A percentile compares a stretch with the other conserved stretches of the same genome.
These are phyloP conservation scores for Sicyos edulis DNA, from an alignment of 306 rosid genomes.

Conservation along the genomic window DNA sequence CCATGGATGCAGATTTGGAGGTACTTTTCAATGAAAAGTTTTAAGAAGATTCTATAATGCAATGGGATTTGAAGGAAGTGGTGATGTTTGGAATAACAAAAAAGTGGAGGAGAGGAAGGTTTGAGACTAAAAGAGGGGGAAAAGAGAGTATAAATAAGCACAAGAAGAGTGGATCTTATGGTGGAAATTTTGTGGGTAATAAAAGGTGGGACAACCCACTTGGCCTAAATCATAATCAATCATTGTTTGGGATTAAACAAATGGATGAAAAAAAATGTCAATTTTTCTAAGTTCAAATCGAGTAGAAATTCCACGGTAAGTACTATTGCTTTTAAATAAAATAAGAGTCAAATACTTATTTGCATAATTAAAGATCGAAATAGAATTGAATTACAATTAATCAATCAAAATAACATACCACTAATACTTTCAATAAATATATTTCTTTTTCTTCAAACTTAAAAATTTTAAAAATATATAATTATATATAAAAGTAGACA, in stretches of 20 bases:
- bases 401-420: too few species aligned
- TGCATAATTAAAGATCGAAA: too few species aligned
- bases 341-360: too few species aligned
- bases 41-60: slow-evolving; percentile 17
- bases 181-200: slow-evolving; percentile 36
- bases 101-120: slow-evolving; percentile 21
- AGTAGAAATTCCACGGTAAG: too few species aligned
- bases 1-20: neutral
- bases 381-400: too few species aligned
- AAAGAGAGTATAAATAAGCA: slow-evolving; percentile 47
- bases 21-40: too few species aligned
- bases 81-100: slow-evolving; percentile 23
- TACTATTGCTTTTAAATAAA: too few species aligned
- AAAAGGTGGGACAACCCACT: slow-evolving; percentile 40
- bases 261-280: neutral
- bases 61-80: slow-evolving; percentile 23
- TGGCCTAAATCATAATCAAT: slow-evolving; percentile 24
- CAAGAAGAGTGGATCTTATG: slow-evolving; percentile 34
- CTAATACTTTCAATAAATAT: too few species aligned
- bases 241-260: neutral
- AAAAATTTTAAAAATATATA: too few species aligned
- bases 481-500: too few species aligned
- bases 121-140: slow-evolving; percentile 17
- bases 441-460: too few species aligned
- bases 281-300: too few species aligned